Conservation (phyloP, 139 green algal genomes). For the Haematococcus sp. region DNA sequence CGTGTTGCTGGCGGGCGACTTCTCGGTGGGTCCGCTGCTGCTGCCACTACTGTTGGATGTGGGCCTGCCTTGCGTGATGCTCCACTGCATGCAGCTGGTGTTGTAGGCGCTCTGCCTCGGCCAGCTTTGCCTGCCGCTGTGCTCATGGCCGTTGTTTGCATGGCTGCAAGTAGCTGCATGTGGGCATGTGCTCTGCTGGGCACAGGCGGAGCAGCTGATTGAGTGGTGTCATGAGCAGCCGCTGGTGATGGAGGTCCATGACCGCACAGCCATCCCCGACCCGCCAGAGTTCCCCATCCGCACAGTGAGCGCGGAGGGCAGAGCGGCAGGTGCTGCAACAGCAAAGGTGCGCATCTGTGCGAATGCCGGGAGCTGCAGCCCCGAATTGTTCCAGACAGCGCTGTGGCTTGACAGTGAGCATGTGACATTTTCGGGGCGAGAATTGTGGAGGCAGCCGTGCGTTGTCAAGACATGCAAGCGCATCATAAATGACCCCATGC, state of each 20-base stretch:
- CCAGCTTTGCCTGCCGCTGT: no score
- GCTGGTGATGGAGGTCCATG: slow-evolving; percentile 44
- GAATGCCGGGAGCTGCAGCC: not conserved
- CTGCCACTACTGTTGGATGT: not conserved
- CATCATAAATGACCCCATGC: no score
- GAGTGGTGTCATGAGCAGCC: slow-evolving; percentile 19
- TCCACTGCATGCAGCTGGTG: no score
- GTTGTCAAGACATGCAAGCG: no score
- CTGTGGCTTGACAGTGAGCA: no score
- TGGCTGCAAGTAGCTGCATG: no score
- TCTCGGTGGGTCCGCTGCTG: slow-evolving; percentile 10
- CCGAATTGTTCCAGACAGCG: no score
- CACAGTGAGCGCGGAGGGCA: no score
- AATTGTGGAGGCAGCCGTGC: no score
- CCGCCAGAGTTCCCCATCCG: slow-evolving; percentile 41
- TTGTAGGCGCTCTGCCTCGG: not conserved
- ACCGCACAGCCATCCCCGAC: slow-evolving; percentile 39
- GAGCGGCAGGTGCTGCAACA: not conserved
- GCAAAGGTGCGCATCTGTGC: not conserved
- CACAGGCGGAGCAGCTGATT: slow-evolving; percentile 24
- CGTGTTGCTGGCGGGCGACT: slow-evolving; percentile 30
- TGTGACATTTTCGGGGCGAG: no score
- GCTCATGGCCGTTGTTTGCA: slow-evolving; percentile 2
- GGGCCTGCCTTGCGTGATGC: not conserved
- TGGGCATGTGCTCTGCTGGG: slow-evolving; percentile 6